These are phyloP conservation scores for Candida ortonii DNA, from an alignment of 805 yeast genomes.

Conservation along the genomic window DNA sequence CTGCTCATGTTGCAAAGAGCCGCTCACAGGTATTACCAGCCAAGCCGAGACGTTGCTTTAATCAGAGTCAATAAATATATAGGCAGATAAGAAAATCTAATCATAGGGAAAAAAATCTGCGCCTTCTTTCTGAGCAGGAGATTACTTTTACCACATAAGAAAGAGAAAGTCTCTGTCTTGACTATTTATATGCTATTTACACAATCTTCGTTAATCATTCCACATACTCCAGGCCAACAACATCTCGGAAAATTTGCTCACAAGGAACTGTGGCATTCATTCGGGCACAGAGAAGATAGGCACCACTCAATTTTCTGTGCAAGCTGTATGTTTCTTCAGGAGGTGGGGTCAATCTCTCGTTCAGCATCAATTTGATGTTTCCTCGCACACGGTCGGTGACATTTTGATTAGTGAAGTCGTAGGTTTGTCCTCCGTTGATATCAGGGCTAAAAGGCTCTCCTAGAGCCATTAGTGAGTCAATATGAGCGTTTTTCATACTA, in stretches of 20 bases:
- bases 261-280: conserved; percentile 82
- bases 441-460: conserved; percentile 84
- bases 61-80: too few relatives aligned
- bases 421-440: conserved; percentile 48
- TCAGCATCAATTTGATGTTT: conserved; percentile 84
- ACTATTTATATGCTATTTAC: too few relatives aligned
- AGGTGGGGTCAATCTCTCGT: conserved; percentile 91
- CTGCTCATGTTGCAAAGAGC: too few relatives aligned
- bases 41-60: too few relatives aligned
- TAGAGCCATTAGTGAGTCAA: conserved; percentile 82
- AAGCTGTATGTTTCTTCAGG: conserved; percentile 98
- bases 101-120: too few relatives aligned
- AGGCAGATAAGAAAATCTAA: too few relatives aligned
- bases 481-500: conserved; percentile 87
- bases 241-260: conserved; percentile 68
- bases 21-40: too few relatives aligned
- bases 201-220: too few relatives aligned
- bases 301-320: conserved; percentile 94
- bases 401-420: conserved; percentile 79
- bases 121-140: too few relatives aligned
- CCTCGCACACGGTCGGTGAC: conserved; percentile 90
- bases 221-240: conserved; percentile 53
- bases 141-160: too few relatives aligned
- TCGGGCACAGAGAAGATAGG: conserved; percentile 83
- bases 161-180: too few relatives aligned